A percentile compares a stretch with the other conserved stretches of the same genome.
Evolutionary conservation across 768 basidiomycete species (phyloP).

Genomic region (Neoboletus subvelutipes): DNA sequence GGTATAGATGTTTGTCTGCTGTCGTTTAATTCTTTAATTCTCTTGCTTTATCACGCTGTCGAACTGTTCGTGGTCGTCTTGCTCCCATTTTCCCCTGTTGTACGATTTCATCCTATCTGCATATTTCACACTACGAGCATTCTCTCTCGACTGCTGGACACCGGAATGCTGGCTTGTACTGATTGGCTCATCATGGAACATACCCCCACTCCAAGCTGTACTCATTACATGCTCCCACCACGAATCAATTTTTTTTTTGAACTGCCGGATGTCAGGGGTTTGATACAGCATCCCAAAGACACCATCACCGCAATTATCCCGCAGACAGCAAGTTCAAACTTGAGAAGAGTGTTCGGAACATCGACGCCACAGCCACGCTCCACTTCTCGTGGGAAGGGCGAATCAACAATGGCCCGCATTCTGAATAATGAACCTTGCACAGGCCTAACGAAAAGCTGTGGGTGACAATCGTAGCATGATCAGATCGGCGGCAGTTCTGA

Average conservation of each 20-base stretch:
- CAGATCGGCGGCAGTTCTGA: constrained; percentile 9
- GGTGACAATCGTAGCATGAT: constrained; percentile 8
- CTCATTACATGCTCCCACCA: constrained; percentile 9
- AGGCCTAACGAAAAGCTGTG: constrained; percentile 15
- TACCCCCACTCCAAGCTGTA: constrained; percentile 25
- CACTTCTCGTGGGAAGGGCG: constrained; percentile 18
- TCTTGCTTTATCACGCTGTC: constrained; percentile 5
- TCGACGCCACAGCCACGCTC: constrained; percentile 18
- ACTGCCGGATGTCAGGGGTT: neutral
- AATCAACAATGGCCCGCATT: neutral
- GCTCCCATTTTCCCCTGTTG: constrained; percentile 9
- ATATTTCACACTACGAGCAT: constrained; percentile 9
- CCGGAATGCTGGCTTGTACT: constrained; percentile 15
- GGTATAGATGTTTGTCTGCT: constrained; percentile 39
- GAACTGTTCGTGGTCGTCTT: neutral
- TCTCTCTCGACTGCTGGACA: constrained; percentile 22
- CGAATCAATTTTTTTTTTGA: neutral
- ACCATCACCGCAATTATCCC: constrained; percentile 1
- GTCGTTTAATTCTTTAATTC: neutral
- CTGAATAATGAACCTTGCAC: constrained; percentile 3
- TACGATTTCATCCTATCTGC: constrained; percentile 11
- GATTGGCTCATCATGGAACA: constrained; percentile 20
- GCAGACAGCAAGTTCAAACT: constrained; percentile 2
- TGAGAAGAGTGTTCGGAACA: neutral
- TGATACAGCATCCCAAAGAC: constrained; percentile 3